Evolutionary conservation across 1,284 basidiomycete species (phyloP).

Genomic region (Veloporphyrellus conicus): DNA sequence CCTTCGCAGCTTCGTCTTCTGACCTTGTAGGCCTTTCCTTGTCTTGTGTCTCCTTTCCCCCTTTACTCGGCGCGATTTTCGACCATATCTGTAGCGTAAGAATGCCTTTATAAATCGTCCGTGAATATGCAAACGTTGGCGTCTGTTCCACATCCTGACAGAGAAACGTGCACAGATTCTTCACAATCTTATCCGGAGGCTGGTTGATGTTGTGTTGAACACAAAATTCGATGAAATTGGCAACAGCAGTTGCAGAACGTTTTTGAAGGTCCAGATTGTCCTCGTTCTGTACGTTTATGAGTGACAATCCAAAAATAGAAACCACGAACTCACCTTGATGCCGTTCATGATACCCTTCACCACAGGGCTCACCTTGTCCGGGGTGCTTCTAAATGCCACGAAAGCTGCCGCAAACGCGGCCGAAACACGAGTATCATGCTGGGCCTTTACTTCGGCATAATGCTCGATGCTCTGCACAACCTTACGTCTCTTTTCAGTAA

Average conservation of each 20-base stretch:
- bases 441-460: slow-evolving; percentile 79
- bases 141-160: slow-evolving; percentile 90
- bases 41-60: slow-evolving; percentile 49
- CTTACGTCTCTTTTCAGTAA: slow-evolving; percentile 76
- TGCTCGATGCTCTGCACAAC: slow-evolving; percentile 76
- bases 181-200: slow-evolving; percentile 88
- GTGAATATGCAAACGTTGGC: slow-evolving; percentile 76
- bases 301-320: not conserved
- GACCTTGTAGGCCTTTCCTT: slow-evolving; percentile 39
- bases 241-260: slow-evolving; percentile 86
- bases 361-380: slow-evolving; percentile 92
- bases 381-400: slow-evolving; percentile 78
- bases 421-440: slow-evolving; percentile 84
- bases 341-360: slow-evolving; percentile 98
- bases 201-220: slow-evolving; percentile 59
- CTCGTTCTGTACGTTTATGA: slow-evolving; percentile 61
- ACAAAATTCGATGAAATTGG: slow-evolving; percentile 86
- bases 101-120: slow-evolving; percentile 67
- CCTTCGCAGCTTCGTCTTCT: slow-evolving; percentile 51
- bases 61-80: slow-evolving; percentile 30
- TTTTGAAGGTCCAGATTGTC: slow-evolving; percentile 86
- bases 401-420: slow-evolving; percentile 90
- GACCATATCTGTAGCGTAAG: slow-evolving; percentile 61
- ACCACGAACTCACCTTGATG: slow-evolving; percentile 68
- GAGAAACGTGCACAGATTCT: slow-evolving; percentile 95